phyloP scores from a whole-genome alignment of 345 rosid species.

The Acer negundo region DNA sequence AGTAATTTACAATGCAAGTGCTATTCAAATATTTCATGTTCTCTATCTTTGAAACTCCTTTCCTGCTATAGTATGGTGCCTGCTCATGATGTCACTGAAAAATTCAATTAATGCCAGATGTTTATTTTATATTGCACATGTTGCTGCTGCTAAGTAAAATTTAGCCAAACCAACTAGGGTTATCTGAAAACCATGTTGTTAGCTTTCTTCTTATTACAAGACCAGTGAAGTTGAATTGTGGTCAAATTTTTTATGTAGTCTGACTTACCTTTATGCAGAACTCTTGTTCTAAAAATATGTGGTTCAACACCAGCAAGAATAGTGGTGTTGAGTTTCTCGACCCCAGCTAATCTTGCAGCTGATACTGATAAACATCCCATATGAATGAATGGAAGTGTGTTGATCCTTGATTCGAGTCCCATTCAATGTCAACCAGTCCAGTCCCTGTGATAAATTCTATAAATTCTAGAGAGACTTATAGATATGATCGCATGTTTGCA shows the following conservation, averaged over 20 bases:
- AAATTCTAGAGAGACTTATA: not conserved
- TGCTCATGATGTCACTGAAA: not conserved
- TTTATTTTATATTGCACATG: too few relatives aligned
- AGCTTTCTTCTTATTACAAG: not conserved
- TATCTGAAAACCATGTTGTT: not conserved
- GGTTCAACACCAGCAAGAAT: not conserved
- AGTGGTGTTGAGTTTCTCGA: too few relatives aligned
- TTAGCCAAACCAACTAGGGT: not conserved
- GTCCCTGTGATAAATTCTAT: not conserved
- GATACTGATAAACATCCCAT: too few relatives aligned
- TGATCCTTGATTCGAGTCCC: too few relatives aligned
- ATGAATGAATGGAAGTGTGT: too few relatives aligned
- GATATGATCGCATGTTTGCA: not conserved
- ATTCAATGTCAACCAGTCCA: too few relatives aligned
- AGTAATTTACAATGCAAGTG: conserved; percentile 1
- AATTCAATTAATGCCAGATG: not conserved
- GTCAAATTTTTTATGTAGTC: not conserved
- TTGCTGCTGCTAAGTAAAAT: not conserved
- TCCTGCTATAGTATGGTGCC: not conserved
- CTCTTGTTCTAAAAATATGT: not conserved
- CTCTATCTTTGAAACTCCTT: not conserved
- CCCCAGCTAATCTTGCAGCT: too few relatives aligned
- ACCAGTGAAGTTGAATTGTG: not conserved
- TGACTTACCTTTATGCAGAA: not conserved
- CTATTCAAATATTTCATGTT: not conserved